These are phyloP conservation scores for Lepidium sativum DNA, from an alignment of 345 rosid species.

Conservation along the genomic window DNA sequence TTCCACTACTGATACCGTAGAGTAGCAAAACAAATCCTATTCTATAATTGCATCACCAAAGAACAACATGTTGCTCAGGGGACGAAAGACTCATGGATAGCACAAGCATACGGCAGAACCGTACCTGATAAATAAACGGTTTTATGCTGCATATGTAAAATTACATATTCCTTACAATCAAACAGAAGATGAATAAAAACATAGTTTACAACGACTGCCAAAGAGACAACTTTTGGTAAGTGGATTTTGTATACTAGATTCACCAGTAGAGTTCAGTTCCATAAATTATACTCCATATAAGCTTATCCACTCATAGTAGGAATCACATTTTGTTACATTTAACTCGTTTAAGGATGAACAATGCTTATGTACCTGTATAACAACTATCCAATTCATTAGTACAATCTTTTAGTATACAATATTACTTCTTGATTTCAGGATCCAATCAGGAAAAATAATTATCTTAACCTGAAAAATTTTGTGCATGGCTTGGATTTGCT, in stretches of 20 bases:
- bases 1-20: background rate
- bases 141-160: background rate
- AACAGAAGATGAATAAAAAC: conserved; percentile 1
- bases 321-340: background rate
- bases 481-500: conserved; percentile 99
- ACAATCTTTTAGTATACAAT: background rate
- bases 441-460: background rate
- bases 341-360: conserved; percentile 15
- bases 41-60: background rate
- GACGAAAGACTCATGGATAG: conserved; percentile 34
- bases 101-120: background rate
- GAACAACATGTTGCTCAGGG: conserved; percentile 22
- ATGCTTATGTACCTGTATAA: conserved; percentile 1
- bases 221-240: background rate
- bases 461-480: conserved; percentile 91
- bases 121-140: background rate
- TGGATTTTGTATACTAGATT: background rate
- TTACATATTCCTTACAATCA: background rate
- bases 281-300: background rate
- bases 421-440: background rate
- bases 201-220: background rate
- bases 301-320: background rate
- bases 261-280: background rate
- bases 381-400: conserved; percentile 8
- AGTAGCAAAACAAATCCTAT: background rate